These are phyloP conservation scores for Tulasnella sp. DNA, from an alignment of 768 basidiomycete genomes.

Conservation along the genomic window DNA sequence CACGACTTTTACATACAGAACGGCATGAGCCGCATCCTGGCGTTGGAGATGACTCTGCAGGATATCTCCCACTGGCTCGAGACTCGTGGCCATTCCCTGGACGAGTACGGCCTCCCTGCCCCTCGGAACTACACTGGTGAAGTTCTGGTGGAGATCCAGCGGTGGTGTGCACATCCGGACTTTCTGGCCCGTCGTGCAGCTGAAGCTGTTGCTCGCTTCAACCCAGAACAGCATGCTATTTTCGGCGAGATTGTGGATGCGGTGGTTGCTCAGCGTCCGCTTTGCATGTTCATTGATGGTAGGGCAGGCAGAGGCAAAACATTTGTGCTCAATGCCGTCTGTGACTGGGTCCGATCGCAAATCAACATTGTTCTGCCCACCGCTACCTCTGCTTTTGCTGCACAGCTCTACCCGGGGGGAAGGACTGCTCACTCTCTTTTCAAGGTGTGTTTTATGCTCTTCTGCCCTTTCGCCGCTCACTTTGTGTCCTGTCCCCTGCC, in stretches of 20 bases:
- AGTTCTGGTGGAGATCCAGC: conserved; percentile 19
- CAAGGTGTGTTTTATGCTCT: conserved; percentile 26
- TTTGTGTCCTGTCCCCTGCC: neutral
- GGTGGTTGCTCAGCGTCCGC: conserved; percentile 12
- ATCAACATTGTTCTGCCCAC: conserved; percentile 28
- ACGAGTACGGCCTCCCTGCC: conserved; percentile 26
- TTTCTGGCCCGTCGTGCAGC: neutral
- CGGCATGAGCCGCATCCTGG: neutral
- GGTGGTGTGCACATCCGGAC: neutral
- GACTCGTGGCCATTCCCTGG: conserved; percentile 24
- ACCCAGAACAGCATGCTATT: neutral
- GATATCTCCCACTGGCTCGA: conserved; percentile 22
- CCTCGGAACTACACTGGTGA: conserved; percentile 23
- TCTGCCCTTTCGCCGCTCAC: neutral
- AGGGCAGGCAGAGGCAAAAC: conserved; percentile 35
- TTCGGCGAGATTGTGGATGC: conserved; percentile 16
- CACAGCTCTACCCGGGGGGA: conserved; percentile 26
- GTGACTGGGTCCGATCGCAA: conserved; percentile 24
- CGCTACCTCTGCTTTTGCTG: conserved; percentile 33
- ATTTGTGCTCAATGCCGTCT: conserved; percentile 28
- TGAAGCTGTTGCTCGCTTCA: neutral
- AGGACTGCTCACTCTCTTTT: conserved; percentile 12
- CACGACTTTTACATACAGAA: conserved; percentile 18
- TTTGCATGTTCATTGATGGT: conserved; percentile 30
- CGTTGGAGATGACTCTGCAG: conserved; percentile 3